Conservation (phyloP, 768 basidiomycete species). For the Tulasnella sp. region DNA sequence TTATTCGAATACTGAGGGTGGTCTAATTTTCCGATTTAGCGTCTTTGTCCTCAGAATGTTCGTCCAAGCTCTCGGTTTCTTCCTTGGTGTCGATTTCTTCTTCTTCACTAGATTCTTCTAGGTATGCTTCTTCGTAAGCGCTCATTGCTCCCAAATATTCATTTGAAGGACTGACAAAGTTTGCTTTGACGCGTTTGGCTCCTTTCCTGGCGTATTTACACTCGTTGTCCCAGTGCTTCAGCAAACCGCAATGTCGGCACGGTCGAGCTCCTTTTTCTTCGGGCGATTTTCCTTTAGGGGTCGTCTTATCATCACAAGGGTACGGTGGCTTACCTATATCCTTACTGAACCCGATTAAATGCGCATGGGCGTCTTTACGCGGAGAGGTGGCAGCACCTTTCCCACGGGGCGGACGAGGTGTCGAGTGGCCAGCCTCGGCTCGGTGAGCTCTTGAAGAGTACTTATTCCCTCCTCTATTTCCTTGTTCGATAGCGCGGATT, state of each 20-base stretch:
- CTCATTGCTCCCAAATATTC: conserved; percentile 27
- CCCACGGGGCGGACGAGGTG: too few relatives aligned
- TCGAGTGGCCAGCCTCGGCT: background rate
- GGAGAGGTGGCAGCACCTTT: background rate
- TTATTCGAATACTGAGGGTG: background rate
- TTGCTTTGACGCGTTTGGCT: conserved; percentile 24
- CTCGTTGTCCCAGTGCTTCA: conserved; percentile 33
- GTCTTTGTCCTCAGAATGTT: background rate
- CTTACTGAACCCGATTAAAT: conserved; percentile 16
- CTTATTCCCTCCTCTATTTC: background rate
- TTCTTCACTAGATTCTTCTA: conserved; percentile 12
- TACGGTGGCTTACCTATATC: conserved; percentile 22
- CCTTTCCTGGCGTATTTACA: conserved; percentile 29
- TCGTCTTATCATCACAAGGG: conserved; percentile 28
- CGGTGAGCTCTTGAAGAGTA: background rate
- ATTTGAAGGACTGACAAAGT: conserved; percentile 11
- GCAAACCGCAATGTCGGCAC: conserved; percentile 33
- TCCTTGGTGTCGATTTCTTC: background rate
- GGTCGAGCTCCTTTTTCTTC: conserved; percentile 29
- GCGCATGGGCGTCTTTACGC: background rate
- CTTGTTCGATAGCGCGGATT: background rate
- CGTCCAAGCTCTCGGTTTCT: background rate
- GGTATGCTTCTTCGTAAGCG: conserved; percentile 30
- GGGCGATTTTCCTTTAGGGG: conserved; percentile 23
- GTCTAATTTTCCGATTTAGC: background rate